These are phyloP conservation scores for Lipomyces sp. DNA, from an alignment of 805 yeast species.

Conservation along the genomic window DNA sequence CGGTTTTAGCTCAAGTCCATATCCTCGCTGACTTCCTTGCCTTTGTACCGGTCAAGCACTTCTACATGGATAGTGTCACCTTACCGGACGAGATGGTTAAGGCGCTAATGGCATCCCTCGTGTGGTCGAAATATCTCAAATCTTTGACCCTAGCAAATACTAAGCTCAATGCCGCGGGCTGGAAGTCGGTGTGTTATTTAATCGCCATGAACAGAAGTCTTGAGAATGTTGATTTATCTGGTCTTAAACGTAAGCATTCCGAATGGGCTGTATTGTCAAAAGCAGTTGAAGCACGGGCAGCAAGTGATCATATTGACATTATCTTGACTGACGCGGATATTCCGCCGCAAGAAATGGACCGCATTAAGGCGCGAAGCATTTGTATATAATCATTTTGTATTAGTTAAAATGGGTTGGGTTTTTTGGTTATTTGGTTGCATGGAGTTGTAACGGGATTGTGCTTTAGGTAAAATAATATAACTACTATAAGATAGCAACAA, in stretches of 20 bases:
- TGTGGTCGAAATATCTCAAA: slow-evolving; percentile 3
- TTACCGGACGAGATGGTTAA: slow-evolving; percentile 21
- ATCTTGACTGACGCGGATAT: slow-evolving; percentile 19
- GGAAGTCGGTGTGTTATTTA: slow-evolving; percentile 32
- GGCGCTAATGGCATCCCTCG: slow-evolving; percentile 24
- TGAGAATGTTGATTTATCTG: slow-evolving; percentile 21
- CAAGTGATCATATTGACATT: neutral
- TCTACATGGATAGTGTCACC: slow-evolving; percentile 14
- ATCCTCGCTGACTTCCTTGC: slow-evolving; percentile 35
- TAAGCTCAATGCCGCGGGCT: slow-evolving; percentile 16
- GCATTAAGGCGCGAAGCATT: neutral
- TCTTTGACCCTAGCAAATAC: slow-evolving; percentile 15
- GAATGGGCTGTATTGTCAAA: slow-evolving; percentile 30
- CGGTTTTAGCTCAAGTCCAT: slow-evolving; percentile 22
- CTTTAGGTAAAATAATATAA: neutral
- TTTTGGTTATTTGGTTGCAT: neutral
- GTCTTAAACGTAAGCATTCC: slow-evolving; percentile 19
- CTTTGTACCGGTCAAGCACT: slow-evolving; percentile 20
- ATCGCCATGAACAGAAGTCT: slow-evolving; percentile 26
- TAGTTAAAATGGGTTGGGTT: neutral
- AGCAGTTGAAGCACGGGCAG: slow-evolving; percentile 23
- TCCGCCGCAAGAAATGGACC: slow-evolving; percentile 3
- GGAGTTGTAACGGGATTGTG: neutral
- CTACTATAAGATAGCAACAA: neutral
- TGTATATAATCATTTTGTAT: neutral